Base-by-base conservation (phyloP, 441 rosid species). In the Gossypium davidsonii region DNA sequence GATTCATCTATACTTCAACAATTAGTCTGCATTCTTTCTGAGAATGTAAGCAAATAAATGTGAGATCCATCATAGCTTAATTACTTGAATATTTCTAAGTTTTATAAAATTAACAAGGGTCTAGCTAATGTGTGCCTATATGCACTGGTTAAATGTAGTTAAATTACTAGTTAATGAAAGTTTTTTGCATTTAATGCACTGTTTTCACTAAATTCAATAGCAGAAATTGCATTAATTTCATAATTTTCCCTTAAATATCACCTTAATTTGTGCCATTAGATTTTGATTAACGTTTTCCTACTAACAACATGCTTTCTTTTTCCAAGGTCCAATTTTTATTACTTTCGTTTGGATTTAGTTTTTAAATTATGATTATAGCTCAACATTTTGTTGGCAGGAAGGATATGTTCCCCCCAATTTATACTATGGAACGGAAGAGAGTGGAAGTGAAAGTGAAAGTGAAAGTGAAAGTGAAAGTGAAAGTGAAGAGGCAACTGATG, bases 391-490 rank as follows among this genome's bases (percentile, higher is more conserved):
- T 72, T 72, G 84, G 83, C 90, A 93, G 98, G 97, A 88, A 83
- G 91, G 87, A 82, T 74, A 85, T 69, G 63, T 87, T 78, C 81
- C 97, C 46, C 89, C 97, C 48, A 97, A 88, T 73, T 78, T 90
- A 74, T 92, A 93, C 79, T 87, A 97, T 28, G 97, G 91, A 68
- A 81, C 92, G 6, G 97, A 91, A 37, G 94, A 87, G 74, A 89
- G 90, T 69, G 93, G 87, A 70, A 91, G 90, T 79, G 98, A 84
- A 79, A 87, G 87, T 71, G 95, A 89, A 76, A 91, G 90, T 79
- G 98, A 84, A 79, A 87, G 87, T 71, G 99, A 89, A 79, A 93
- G 85, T 78, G 91, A 84, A 65, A 85, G 88, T 26, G 97, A 93
- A 82, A 97, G 91, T 77, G 95, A 88, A 76, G 95, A 85, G 64